Evolutionary conservation across 108 stramenopile species (phyloP).

Genomic region (Skeletonema menzelii): DNA sequence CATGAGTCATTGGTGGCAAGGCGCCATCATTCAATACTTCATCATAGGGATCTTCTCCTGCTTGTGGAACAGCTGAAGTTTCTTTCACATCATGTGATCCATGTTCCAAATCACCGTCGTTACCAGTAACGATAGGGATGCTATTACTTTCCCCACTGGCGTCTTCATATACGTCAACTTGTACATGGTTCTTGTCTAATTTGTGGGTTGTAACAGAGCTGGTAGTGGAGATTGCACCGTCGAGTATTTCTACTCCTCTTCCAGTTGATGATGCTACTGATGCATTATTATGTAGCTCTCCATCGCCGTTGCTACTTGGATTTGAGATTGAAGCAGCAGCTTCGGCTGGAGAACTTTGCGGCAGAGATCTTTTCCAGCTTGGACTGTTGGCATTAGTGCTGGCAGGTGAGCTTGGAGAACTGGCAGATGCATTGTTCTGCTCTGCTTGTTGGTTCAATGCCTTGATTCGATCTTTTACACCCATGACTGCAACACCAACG

Average conservation of each 20-base stretch:
- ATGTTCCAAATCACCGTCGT: neutral
- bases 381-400: too few species aligned
- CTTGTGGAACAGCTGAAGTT: neutral
- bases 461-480: neutral
- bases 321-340: neutral
- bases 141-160: neutral
- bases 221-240: neutral
- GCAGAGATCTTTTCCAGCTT: too few species aligned
- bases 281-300: neutral
- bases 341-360: too few species aligned
- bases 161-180: neutral
- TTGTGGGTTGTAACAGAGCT: neutral
- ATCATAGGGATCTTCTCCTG: neutral
- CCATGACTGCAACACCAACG: neutral
- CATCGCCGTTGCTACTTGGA: neutral
- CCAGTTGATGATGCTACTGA: neutral
- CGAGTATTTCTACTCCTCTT: neutral
- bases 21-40: neutral
- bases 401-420: neutral
- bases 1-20: neutral
- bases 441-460: neutral
- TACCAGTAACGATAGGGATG: neutral
- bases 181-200: neutral
- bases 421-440: neutral
- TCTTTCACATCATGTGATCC: neutral